These are phyloP conservation scores for Fusarium annulatum DNA, from an alignment of 2,329 filamentous ascomycete genomes.

Conservation along the genomic window DNA sequence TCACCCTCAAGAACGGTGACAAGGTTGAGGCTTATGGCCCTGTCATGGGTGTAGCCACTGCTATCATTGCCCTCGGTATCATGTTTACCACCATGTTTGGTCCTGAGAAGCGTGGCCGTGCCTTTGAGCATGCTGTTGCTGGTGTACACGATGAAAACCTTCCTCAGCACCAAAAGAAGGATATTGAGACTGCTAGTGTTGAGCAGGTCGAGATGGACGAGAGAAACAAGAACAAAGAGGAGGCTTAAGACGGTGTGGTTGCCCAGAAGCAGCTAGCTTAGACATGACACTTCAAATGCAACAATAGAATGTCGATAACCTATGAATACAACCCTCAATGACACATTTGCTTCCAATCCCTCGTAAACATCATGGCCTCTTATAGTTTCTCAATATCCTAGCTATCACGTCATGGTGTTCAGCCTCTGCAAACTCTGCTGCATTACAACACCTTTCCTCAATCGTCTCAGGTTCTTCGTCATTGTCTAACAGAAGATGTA, in stretches of 20 bases:
- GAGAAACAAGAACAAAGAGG: conserved; percentile 22
- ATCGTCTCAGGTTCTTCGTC: background rate
- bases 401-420: background rate
- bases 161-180: conserved; percentile 40
- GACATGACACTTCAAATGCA: background rate
- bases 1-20: conserved; percentile 65
- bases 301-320: background rate
- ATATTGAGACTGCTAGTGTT: conserved; percentile 43
- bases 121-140: conserved; percentile 70
- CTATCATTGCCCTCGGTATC: conserved; percentile 79
- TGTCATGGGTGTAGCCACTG: conserved; percentile 80
- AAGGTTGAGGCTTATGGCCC: conserved; percentile 77
- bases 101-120: conserved; percentile 77
- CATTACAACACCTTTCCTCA: background rate
- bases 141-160: conserved; percentile 46
- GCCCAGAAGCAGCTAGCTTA: background rate
- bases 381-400: background rate
- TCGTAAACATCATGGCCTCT: background rate
- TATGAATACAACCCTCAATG: conserved; percentile 2
- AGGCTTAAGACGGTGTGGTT: background rate
- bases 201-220: conserved; percentile 41
- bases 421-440: background rate
- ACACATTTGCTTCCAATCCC: fast-evolving
- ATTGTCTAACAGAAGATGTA: conserved; percentile 6
- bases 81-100: conserved; percentile 74